Conservation (phyloP, 805 yeast species). For the Alloascoidea hylecoeti region DNA sequence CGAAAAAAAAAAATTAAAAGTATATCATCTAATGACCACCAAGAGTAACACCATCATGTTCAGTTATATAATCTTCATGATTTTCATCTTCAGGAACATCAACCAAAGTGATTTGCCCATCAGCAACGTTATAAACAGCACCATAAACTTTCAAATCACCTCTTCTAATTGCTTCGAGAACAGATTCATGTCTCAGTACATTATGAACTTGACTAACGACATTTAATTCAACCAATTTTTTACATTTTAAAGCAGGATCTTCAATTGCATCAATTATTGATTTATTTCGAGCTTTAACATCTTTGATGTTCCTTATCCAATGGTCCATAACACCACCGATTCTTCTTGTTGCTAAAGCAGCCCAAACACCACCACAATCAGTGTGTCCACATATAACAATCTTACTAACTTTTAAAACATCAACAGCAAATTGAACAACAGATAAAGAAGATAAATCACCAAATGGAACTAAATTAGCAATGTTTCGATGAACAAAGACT, state of each 20-base stretch:
- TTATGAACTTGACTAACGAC: conserved; percentile 60
- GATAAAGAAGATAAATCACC: conserved; percentile 65
- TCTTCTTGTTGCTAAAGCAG: conserved; percentile 50
- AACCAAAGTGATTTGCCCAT: conserved; percentile 44
- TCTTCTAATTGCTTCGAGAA: conserved; percentile 44
- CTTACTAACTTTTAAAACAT: conserved; percentile 66
- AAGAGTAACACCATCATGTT: conserved; percentile 1
- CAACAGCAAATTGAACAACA: conserved; percentile 79
- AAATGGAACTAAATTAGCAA: conserved; percentile 61
- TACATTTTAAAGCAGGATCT: conserved; percentile 40
- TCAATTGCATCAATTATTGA: conserved; percentile 31
- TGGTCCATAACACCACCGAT: conserved; percentile 59
- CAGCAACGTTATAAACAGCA: conserved; percentile 66
- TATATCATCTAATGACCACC: background rate
- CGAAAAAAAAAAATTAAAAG: background rate
- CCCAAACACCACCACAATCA: conserved; percentile 89
- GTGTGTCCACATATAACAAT: conserved; percentile 88
- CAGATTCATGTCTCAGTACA: conserved; percentile 47
- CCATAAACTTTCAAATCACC: conserved; percentile 72
- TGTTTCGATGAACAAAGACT: conserved; percentile 76
- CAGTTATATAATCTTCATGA: conserved; percentile 7
- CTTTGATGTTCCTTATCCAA: conserved; percentile 56
- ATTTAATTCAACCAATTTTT: conserved; percentile 60
- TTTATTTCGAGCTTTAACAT: conserved; percentile 48
- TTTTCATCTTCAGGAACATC: conserved; percentile 20